Conservation (phyloP, 345 rosid species). For the Lepidium aucheri region DNA sequence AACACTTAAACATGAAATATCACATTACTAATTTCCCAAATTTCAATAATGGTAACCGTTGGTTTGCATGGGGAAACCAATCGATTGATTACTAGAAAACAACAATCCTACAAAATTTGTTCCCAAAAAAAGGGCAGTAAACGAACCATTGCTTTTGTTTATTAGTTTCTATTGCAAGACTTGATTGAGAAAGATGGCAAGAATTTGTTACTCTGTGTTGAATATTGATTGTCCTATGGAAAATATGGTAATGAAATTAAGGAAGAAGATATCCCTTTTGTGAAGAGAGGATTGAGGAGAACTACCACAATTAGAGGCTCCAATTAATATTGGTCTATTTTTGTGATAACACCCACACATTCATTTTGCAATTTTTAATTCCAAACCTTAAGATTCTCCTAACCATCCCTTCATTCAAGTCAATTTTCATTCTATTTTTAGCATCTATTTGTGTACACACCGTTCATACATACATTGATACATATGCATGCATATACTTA, state of each 20-base stretch:
- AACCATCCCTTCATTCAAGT: constrained; percentile 20
- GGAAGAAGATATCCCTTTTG: constrained; percentile 12
- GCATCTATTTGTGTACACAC: not conserved
- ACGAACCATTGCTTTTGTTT: constrained; percentile 22
- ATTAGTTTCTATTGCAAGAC: not conserved
- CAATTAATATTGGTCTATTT: constrained; percentile 10
- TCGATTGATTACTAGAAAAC: no score
- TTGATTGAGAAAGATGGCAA: not conserved
- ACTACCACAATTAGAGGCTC: constrained; percentile 12
- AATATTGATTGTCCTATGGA: not conserved
- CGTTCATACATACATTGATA: not conserved
- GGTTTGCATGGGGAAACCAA: no score
- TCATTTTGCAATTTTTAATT: not conserved
- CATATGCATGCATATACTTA: not conserved
- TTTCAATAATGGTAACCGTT: no score
- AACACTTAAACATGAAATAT: no score
- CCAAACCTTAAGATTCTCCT: constrained; percentile 9
- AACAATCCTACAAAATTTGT: not conserved
- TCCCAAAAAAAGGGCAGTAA: not conserved
- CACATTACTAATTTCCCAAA: no score
- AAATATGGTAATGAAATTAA: not conserved
- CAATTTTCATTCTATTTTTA: constrained; percentile 4
- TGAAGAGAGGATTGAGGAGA: constrained; percentile 22
- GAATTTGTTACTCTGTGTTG: not conserved
- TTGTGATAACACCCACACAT: constrained; percentile 10